phyloP scores from a whole-genome alignment of 2,329 filamentous ascomycete genomes.

The Alternaria sp. region DNA sequence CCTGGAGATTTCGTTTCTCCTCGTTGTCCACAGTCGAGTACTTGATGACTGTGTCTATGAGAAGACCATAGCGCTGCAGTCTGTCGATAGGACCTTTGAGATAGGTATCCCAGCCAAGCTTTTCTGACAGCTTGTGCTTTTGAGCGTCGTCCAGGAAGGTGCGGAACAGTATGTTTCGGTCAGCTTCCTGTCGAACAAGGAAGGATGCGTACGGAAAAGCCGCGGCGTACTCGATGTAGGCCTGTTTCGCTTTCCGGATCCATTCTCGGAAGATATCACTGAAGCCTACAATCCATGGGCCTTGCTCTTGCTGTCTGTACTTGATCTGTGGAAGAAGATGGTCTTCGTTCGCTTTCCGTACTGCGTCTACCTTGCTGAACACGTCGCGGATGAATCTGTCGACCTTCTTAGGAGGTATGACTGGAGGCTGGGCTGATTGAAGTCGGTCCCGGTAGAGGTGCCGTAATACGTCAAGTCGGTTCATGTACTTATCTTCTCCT shows the following conservation, averaged over 20 bases:
- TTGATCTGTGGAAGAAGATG: constrained; percentile 91
- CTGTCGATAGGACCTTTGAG: constrained; percentile 92
- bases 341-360: constrained; percentile 91
- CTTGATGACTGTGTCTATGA: constrained; percentile 82
- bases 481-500: constrained; percentile 89
- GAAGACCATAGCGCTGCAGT: constrained; percentile 85
- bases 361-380: constrained; percentile 87
- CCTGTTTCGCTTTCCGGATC: constrained; percentile 89
- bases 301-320: constrained; percentile 95
- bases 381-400: constrained; percentile 82
- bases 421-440: constrained; percentile 72
- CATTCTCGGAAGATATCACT: constrained; percentile 98
- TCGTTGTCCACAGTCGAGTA: constrained; percentile 84
- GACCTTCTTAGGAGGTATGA: constrained; percentile 79
- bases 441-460: constrained; percentile 86
- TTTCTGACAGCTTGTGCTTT: constrained; percentile 77
- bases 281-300: constrained; percentile 91
- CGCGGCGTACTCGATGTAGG: constrained; percentile 91
- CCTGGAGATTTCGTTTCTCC: constrained; percentile 82
- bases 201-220: constrained; percentile 85
- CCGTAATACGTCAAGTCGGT: constrained; percentile 83
- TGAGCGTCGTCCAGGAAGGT: constrained; percentile 83
- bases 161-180: constrained; percentile 84
- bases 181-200: constrained; percentile 80
- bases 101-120: constrained; percentile 92